Percentiles rank a stretch among this genome's conserved stretches.
Conservation (phyloP, 163 green algal genomes). For the Scenedesmus sp. region DNA sequence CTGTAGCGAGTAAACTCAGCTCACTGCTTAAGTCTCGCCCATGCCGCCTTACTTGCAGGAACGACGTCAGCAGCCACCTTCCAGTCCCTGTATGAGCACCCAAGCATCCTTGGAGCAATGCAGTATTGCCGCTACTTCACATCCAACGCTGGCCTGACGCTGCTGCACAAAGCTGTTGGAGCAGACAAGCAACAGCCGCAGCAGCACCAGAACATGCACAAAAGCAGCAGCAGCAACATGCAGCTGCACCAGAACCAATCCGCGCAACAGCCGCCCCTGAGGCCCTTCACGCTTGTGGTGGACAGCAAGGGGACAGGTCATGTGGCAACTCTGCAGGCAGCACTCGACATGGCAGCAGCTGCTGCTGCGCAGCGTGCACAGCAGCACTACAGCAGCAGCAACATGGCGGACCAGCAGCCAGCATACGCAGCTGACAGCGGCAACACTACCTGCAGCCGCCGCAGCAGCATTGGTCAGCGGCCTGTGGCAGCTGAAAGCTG, state of each 20-base stretch:
- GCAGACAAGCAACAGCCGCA: constrained; percentile 4
- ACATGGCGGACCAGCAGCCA: background rate
- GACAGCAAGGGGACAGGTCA: background rate
- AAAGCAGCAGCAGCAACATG: background rate
- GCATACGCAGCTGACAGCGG: background rate
- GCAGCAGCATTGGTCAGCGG: background rate
- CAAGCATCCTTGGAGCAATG: background rate
- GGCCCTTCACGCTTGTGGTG: background rate
- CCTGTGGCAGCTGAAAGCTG: background rate
- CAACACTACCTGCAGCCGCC: background rate
- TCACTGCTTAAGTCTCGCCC: background rate
- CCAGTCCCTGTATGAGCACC: background rate
- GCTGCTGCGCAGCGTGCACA: background rate
- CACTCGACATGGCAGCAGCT: background rate
- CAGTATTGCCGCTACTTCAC: constrained; percentile 1
- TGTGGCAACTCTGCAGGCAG: background rate
- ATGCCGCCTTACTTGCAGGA: background rate
- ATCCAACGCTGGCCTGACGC: background rate
- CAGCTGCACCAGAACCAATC: background rate
- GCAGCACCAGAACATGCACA: background rate
- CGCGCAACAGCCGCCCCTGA: background rate
- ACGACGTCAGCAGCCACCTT: background rate
- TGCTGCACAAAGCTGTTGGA: background rate
- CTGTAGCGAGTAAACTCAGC: background rate
- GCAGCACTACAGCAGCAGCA: constrained; percentile 1